These are phyloP conservation scores for Trametes villosa DNA, from an alignment of 768 basidiomycete genomes.

Conservation along the genomic window DNA sequence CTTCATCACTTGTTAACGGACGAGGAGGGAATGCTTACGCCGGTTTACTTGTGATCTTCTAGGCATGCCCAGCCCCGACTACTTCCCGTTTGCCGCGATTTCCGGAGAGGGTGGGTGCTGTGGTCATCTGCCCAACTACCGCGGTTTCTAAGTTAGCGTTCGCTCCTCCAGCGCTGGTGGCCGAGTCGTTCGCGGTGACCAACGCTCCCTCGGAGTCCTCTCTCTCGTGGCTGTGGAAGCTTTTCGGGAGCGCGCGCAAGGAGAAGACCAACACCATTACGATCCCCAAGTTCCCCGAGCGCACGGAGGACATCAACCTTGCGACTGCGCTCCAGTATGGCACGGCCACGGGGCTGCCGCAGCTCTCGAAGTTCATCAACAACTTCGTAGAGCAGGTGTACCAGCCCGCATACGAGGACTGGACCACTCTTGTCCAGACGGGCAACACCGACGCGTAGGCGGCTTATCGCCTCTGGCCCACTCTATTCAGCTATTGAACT, in stretches of 20 bases:
- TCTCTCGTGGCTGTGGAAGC: conserved; percentile 62
- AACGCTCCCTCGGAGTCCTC: conserved; percentile 31
- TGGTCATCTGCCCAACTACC: not conserved
- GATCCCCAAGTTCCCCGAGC: conserved; percentile 63
- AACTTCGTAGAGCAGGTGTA: conserved; percentile 60
- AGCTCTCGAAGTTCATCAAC: conserved; percentile 57
- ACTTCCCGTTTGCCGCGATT: conserved; percentile 71
- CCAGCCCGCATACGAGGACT: conserved; percentile 66
- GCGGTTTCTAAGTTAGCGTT: not conserved
- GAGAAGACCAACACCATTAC: conserved; percentile 52
- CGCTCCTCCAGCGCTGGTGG: conserved; percentile 39
- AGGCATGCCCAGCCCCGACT: conserved; percentile 70
- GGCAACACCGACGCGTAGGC: conserved; percentile 72
- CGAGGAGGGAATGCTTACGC: not conserved
- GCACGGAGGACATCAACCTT: conserved; percentile 59
- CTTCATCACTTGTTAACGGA: not conserved
- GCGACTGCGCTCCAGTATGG: conserved; percentile 74
- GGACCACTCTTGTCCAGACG: conserved; percentile 55
- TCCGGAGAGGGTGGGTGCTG: conserved; percentile 48
- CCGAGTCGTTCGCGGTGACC: conserved; percentile 52
- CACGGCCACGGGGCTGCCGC: conserved; percentile 53
- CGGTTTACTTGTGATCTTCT: not conserved
- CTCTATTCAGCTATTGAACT: not conserved
- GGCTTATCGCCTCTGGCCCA: not conserved
- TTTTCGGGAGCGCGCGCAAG: conserved; percentile 46